Base-by-base conservation (phyloP, 2,329 filamentous ascomycete genomes). In the Curvularia eragrostidis region DNA sequence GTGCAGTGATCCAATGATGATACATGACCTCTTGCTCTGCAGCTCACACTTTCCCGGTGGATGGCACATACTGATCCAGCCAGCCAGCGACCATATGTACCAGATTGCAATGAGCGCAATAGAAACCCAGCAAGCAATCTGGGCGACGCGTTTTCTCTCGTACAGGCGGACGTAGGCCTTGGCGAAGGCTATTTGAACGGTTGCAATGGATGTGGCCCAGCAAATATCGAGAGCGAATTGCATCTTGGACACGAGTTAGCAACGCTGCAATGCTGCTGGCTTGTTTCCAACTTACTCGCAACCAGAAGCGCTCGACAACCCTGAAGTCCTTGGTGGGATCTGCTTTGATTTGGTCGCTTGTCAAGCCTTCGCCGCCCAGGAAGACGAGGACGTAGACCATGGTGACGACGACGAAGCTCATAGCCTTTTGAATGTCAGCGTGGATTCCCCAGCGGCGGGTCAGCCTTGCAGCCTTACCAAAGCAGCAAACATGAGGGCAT, bases 141-240 rank as follows among this genome's bases (percentile, higher is more conserved):
- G 57, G 13, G 58, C 46, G 21, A 52, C 10, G 3, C 43, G 52
- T n/a, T 56, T 59, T n/a, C 38, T 47, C 23, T 63, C 58, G 36
- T 64, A 67, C 5, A 66, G 42, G 10, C 65, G 63, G n/a, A 64
- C 38, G 36, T 67, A 67, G 54, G 61, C 64, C 42, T 60, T 55
- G 19, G 60, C 54, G 18, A 66, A 61, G 8, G 59, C 62, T 41
- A 67, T 52, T 28, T 67, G 63, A n/a, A 67, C 57, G n/a, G 59
- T 59, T 24, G 61, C 55, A 43, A 67, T 49, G 9, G 65, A 66
- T 12, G 62, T 64, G 30, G 63, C 63, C 65, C 65, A 67, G 55
- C 63, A 67, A 19, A 61, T 59, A 28, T 67, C 63, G 48, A 67
- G 53, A 28, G 63, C 59, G 41, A 67, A 65, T 58, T 67, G 63